Evolutionary conservation across 148 eudicot genomes (phyloP), one percentile per base, ranked within the genome.

Genomic region (Nepenthes gracilis): DNA sequence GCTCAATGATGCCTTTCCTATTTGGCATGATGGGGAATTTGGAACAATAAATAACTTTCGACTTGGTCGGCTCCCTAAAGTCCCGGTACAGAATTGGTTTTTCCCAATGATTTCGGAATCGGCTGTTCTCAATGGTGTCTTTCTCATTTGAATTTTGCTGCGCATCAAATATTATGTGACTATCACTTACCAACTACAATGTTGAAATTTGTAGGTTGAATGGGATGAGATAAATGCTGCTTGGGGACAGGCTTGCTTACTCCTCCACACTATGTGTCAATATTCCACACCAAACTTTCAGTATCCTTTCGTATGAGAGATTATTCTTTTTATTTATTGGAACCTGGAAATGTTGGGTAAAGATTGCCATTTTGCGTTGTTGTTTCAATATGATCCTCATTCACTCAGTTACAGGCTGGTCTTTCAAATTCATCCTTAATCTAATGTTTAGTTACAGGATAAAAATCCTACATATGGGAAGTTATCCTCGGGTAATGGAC

Each of bases 201-300:
- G 32, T 61, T 65, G 60, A 60, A 48, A 61, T 79, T 69, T 58
- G 49, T 73, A 93, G 98, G 95, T 93, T 65, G 99, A 93, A 66
- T 93, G 98, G 98, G 98, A 93, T 75, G 98, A 93, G 84, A 86
- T 88, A 77, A 93, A 93, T 81, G 98, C 98, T 67, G 96, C 98
- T 58, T 88, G 98, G 98, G 98, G 98, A 63, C 96, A 88, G 76
- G 98, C 98, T 40, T 88, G 98, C 67, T 85, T 93, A 70, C 96
- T 93, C 65, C 95, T 93, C 60, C 98, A 93, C 64, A 93, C 98
- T 23, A 93, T 88, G 95, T 84, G 95, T 68, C 98, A 93, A 69
- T 81, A 93, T 74, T 93, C 84, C 67, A 73, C 86, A 36, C 98
- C 98, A 36, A 93, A 86, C 75, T 93, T 88, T 70, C 81, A 67